Conservation (phyloP, 2,329 filamentous ascomycete genomes). For the Aurifilum marmelostoma region DNA sequence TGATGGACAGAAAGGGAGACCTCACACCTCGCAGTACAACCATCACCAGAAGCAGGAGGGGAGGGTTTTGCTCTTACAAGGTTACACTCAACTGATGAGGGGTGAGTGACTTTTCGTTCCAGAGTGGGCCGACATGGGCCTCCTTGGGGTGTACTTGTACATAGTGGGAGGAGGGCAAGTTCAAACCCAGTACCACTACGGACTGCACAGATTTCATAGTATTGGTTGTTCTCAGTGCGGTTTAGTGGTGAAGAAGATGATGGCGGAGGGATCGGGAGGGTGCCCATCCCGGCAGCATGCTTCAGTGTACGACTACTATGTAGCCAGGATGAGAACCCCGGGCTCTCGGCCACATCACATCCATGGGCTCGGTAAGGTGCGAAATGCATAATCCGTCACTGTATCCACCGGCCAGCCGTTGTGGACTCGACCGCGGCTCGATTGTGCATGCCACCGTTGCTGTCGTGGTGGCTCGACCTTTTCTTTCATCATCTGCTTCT, state of each 20-base stretch:
- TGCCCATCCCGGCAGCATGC: not conserved
- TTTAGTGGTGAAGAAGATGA: not conserved
- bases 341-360: slow-evolving; percentile 16
- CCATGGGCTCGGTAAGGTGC: slow-evolving; percentile 7
- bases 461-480: slow-evolving; percentile 6
- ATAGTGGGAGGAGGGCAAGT: not conserved
- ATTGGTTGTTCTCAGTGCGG: not conserved
- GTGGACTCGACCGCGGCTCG: slow-evolving; percentile 15
- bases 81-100: slow-evolving; percentile 2
- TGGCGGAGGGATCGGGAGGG: not conserved
- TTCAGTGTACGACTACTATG: not conserved
- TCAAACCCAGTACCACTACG: not conserved
- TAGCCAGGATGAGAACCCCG: not conserved
- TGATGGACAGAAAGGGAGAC: not conserved
- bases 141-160: too few species aligned
- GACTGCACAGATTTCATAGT: not conserved
- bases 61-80: not conserved
- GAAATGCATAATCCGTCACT: slow-evolving; percentile 5
- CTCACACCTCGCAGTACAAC: not conserved
- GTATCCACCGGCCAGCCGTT: slow-evolving; percentile 18
- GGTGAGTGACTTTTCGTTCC: slow-evolving; percentile 2
- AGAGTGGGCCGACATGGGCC: slow-evolving; percentile 1
- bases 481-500: not conserved
- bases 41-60: not conserved
- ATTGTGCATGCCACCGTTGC: slow-evolving; percentile 8